phyloP scores from a whole-genome alignment of 2,329 filamentous ascomycete genomes.

The Mycosphaerella sp. region DNA sequence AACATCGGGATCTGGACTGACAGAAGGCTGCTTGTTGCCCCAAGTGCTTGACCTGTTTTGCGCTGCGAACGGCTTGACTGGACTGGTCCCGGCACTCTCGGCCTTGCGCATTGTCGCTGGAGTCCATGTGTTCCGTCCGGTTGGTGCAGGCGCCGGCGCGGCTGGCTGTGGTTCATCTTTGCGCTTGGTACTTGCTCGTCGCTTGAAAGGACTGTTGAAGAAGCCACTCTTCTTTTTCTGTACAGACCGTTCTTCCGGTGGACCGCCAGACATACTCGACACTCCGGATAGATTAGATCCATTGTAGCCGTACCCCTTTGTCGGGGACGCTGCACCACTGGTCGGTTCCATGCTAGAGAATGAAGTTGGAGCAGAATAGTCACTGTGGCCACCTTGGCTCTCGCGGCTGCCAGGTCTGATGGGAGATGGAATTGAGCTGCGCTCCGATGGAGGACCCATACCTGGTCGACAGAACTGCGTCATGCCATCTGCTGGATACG shows the following conservation, averaged over 20 bases:
- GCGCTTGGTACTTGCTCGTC: slow-evolving; percentile 68
- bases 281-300: slow-evolving; percentile 29
- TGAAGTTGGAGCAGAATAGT: slow-evolving; percentile 82
- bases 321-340: slow-evolving; percentile 66
- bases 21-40: slow-evolving; percentile 32
- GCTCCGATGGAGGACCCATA: slow-evolving; percentile 63
- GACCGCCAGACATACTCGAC: slow-evolving; percentile 29
- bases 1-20: slow-evolving; percentile 57
- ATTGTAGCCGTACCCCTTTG: slow-evolving; percentile 50
- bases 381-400: slow-evolving; percentile 61
- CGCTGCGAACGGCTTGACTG: slow-evolving; percentile 35
- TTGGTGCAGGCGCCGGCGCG: slow-evolving; percentile 32
- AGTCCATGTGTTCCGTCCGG: slow-evolving; percentile 49
- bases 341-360: slow-evolving; percentile 77
- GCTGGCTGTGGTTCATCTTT: slow-evolving; percentile 50
- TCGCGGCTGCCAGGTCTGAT: slow-evolving; percentile 76
- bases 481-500: slow-evolving; percentile 93
- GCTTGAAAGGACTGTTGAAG: slow-evolving; percentile 87
- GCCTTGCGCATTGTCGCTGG: slow-evolving; percentile 36
- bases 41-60: slow-evolving; percentile 28
- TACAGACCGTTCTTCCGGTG: slow-evolving; percentile 59
- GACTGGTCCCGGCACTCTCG: slow-evolving; percentile 38
- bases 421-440: slow-evolving; percentile 60
- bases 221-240: slow-evolving; percentile 72
- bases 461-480: slow-evolving; percentile 76